Evolutionary conservation across 2,329 filamentous ascomycete species (phyloP), one percentile per base, ranked within the genome.

Genomic region (Dactylellina cionopaga): DNA sequence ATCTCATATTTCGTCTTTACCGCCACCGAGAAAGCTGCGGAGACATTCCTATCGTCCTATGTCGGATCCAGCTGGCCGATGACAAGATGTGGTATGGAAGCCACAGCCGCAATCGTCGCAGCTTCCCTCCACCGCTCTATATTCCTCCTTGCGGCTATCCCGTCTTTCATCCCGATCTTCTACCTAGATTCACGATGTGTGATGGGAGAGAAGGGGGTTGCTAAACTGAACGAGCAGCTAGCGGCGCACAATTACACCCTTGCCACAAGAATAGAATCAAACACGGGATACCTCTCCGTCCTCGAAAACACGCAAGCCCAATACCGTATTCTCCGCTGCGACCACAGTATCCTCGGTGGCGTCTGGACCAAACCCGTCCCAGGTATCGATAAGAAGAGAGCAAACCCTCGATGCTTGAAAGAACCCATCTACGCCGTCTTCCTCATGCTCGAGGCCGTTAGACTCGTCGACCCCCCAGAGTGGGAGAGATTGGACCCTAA

Each of bases 341-440:
- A 98, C 77, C 95, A 99, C 80, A 96, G 92, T 77, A 84, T 99
- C 29, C 85, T 99, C 0, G 95, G 95, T 39, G 95, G 95, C 33
- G 91, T 97, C 80, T 99, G 94, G 94, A 85, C 89, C 10, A 83
- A 83, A 39, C 51, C 75, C 2, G 76, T 82, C 81, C 75, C 78
- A 17, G 74, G 80, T 77, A 80, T 89, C 79, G 70, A 84, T 81
- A 54, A 82, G 78, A 79, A 47, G 74, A 82, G 27, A 76, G 81
- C 46, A 81, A 84, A 76, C 80, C 68, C 68, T 7, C 35, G 41
- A 10, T 54, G 65, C 19, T 85, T 92, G 15, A 86, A 87, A 9
- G 95, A 99, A 80, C 92, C 94, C 0, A 92, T 99, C 63, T 99
- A 98, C 79, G 90, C 92, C 7, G 90, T 98, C n/a, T 99, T 99